phyloP scores from a whole-genome alignment of 768 basidiomycete genomes.

The Psilocybe azurescens region DNA sequence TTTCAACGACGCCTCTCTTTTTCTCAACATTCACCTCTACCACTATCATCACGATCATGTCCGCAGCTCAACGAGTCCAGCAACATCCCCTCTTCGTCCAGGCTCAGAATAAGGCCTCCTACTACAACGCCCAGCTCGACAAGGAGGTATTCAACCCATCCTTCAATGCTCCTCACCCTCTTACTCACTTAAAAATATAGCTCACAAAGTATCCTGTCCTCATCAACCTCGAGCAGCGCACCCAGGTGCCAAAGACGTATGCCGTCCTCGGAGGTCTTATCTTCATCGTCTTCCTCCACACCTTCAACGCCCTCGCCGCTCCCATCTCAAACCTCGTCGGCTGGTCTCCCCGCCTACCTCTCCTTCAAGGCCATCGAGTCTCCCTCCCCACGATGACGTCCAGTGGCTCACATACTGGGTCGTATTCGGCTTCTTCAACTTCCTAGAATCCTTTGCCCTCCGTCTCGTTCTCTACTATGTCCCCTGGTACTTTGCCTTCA shows the following conservation, averaged over 20 bases:
- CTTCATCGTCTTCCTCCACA: slow-evolving; percentile 75
- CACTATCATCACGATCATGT: slow-evolving; percentile 53
- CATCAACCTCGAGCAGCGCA: slow-evolving; percentile 84
- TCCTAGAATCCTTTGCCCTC: slow-evolving; percentile 86
- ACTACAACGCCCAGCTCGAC: slow-evolving; percentile 90
- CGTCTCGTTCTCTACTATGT: slow-evolving; percentile 88
- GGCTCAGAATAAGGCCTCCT: slow-evolving; percentile 80
- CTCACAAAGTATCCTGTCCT: slow-evolving; percentile 88
- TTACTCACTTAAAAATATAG: slow-evolving; percentile 34
- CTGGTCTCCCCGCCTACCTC: slow-evolving; percentile 92
- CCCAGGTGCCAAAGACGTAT: slow-evolving; percentile 93
- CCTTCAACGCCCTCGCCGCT: slow-evolving; percentile 89
- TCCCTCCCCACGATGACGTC: slow-evolving; percentile 84
- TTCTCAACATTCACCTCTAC: slow-evolving; percentile 25
- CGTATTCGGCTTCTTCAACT: slow-evolving; percentile 93
- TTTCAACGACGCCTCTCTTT: slow-evolving; percentile 24
- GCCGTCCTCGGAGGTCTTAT: slow-evolving; percentile 74
- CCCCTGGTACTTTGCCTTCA: slow-evolving; percentile 94
- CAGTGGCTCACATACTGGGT: slow-evolving; percentile 99
- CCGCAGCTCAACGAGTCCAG: slow-evolving; percentile 81
- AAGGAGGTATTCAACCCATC: slow-evolving; percentile 80
- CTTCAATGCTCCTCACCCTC: too few species aligned
- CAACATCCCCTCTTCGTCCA: slow-evolving; percentile 88
- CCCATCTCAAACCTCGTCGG: slow-evolving; percentile 95
- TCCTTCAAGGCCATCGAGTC: slow-evolving; percentile 94